Conservation (phyloP, 148 eudicot species). For the Vaccinium myrtillus region DNA sequence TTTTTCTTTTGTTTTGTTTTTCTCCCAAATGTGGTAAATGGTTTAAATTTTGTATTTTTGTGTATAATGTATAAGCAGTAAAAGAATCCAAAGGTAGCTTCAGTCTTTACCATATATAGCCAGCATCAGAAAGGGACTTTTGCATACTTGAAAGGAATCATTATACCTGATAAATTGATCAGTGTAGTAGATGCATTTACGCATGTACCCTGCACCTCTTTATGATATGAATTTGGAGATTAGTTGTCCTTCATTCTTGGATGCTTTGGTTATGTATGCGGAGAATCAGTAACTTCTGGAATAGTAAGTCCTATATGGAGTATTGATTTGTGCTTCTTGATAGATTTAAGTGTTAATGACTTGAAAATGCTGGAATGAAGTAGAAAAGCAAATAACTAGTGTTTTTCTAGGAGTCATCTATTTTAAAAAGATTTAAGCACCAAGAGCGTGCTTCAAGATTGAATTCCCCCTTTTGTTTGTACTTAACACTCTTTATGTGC, state of each 20-base stretch:
- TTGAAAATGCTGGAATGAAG: not conserved
- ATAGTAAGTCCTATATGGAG: not conserved
- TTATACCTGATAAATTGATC: not conserved
- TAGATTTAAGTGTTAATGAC: not conserved
- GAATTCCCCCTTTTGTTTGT: too few species aligned
- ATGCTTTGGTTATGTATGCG: not conserved
- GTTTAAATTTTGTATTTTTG: not conserved
- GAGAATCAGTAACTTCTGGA: too few species aligned
- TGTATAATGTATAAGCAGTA: not conserved
- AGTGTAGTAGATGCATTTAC: not conserved
- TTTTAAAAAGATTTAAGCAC: not conserved
- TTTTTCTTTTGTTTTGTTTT: too few species aligned
- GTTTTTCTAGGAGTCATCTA: not conserved
- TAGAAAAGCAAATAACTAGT: not conserved
- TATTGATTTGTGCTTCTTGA: not conserved
- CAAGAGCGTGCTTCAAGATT: not conserved
- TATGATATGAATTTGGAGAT: not conserved
- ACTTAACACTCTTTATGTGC: conserved; percentile 16
- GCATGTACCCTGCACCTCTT: not conserved
- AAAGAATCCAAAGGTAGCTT: not conserved
- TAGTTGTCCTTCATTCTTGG: not conserved
- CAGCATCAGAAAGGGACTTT: not conserved
- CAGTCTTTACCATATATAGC: not conserved
- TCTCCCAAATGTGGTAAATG: not conserved
- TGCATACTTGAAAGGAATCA: not conserved